Evolutionary conservation across 805 yeast species (phyloP).

Genomic region (Teunomyces gatunensis): DNA sequence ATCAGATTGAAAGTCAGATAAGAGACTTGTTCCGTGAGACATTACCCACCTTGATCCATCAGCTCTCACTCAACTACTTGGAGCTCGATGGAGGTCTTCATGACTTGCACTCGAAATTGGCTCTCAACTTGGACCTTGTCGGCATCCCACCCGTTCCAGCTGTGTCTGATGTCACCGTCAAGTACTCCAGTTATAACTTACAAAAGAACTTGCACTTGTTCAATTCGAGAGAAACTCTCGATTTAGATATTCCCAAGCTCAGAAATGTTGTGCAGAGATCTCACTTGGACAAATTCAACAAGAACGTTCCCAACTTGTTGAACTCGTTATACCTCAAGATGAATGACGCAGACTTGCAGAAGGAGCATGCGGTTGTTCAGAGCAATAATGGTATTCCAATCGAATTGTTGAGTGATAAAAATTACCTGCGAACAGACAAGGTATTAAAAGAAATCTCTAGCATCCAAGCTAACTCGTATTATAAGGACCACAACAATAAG

Average conservation of each 20-base stretch:
- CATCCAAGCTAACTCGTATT: slow-evolving; percentile 45
- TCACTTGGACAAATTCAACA: slow-evolving; percentile 41
- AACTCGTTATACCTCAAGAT: slow-evolving; percentile 36
- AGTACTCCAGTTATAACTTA: slow-evolving; percentile 57
- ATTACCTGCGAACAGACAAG: slow-evolving; percentile 30
- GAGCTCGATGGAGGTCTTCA: slow-evolving; percentile 17
- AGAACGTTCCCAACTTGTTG: slow-evolving; percentile 37
- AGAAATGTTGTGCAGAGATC: slow-evolving; percentile 59
- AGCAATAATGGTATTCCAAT: slow-evolving; percentile 39
- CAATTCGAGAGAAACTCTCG: slow-evolving; percentile 76
- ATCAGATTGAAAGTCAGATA: slow-evolving; percentile 78
- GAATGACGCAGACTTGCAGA: slow-evolving; percentile 16
- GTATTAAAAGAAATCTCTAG: slow-evolving; percentile 41
- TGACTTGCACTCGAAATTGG: slow-evolving; percentile 14
- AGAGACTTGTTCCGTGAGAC: slow-evolving; percentile 80
- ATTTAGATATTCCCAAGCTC: slow-evolving; percentile 61
- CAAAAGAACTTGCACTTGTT: slow-evolving; percentile 42
- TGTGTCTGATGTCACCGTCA: slow-evolving; percentile 11
- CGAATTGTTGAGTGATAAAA: slow-evolving; percentile 28
- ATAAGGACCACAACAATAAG: slow-evolving; percentile 26
- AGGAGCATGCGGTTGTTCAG: slow-evolving; percentile 7
- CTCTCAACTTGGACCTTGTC: slow-evolving; percentile 5
- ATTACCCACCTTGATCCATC: slow-evolving; percentile 75
- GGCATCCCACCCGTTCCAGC: neutral
- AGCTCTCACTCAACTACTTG: slow-evolving; percentile 60